Conservation (phyloP, 306 rosid species). For the Castanea sativa region DNA sequence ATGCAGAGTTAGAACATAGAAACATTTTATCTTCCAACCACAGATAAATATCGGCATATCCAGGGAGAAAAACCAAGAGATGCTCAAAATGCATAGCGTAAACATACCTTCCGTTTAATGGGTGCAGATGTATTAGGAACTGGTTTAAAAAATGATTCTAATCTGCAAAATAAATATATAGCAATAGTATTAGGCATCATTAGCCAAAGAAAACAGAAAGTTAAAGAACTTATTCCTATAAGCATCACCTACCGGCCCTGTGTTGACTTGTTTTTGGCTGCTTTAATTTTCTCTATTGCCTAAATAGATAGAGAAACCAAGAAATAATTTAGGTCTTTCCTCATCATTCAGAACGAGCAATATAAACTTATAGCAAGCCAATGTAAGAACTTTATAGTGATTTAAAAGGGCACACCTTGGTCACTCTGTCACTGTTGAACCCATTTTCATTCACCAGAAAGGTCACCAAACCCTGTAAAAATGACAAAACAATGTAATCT, state of each 20-base stretch:
- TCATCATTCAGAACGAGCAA: slow-evolving; percentile 15
- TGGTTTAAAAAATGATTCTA: slow-evolving; percentile 94
- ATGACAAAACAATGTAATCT: slow-evolving; percentile 21
- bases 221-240: slow-evolving; percentile 2
- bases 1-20: background rate
- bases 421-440: slow-evolving; percentile 84
- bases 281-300: slow-evolving; percentile 97
- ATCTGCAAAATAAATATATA: slow-evolving; percentile 42
- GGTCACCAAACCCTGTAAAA: slow-evolving; percentile 66
- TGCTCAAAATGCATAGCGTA: slow-evolving; percentile 1
- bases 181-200: background rate
- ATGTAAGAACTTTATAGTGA: slow-evolving; percentile 3
- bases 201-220: slow-evolving; percentile 12
- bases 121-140: slow-evolving; percentile 57
- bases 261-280: slow-evolving; percentile 86
- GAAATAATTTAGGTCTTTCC: background rate
- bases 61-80: background rate
- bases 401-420: slow-evolving; percentile 55
- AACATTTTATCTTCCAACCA: background rate
- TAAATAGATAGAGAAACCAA: slow-evolving; percentile 35
- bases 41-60: background rate
- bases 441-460: slow-evolving; percentile 95
- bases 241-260: slow-evolving; percentile 80
- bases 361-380: slow-evolving; percentile 17
- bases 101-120: slow-evolving; percentile 77